A percentile compares a stretch with the other conserved stretches of the same genome.
These are phyloP conservation scores for Sporothrix pseudoabietina DNA, from an alignment of 2,329 filamentous ascomycete species.

Conservation along the genomic window DNA sequence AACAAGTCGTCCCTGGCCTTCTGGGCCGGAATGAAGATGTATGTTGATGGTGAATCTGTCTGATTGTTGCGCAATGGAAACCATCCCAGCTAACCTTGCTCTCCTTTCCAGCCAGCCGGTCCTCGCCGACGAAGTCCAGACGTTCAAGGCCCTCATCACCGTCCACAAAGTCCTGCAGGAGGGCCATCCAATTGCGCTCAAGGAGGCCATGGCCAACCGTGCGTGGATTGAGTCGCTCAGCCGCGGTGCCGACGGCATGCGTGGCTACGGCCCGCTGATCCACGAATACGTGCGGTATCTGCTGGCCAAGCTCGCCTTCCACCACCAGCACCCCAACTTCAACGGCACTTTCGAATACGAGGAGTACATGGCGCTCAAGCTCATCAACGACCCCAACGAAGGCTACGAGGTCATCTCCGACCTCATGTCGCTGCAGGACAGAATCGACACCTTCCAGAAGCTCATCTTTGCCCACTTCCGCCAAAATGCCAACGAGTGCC, in stretches of 20 bases:
- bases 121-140: constrained; percentile 96
- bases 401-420: constrained; percentile 96
- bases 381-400: constrained; percentile 98
- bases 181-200: constrained; percentile 83
- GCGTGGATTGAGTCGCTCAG: constrained; percentile 92
- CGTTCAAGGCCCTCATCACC: constrained; percentile 96
- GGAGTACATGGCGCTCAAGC: constrained; percentile 96
- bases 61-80: background rate
- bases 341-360: constrained; percentile 99
- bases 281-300: constrained; percentile 96
- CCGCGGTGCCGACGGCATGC: constrained; percentile 82
- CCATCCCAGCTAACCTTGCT: background rate
- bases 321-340: constrained; percentile 95
- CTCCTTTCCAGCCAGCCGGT: constrained; percentile 75
- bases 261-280: constrained; percentile 90
- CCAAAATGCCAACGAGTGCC: constrained; percentile 86
- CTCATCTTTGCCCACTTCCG: constrained; percentile 97
- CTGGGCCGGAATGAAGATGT: constrained; percentile 99
- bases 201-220: constrained; percentile 85
- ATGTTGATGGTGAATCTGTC: constrained; percentile 6
- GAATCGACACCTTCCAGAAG: constrained; percentile 98
- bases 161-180: constrained; percentile 98
- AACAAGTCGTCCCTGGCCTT: constrained; percentile 94
- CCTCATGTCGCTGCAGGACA: constrained; percentile 93
- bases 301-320: constrained; percentile 92